A percentile compares a stretch with the other conserved stretches of the same genome.
These are phyloP conservation scores for Trichoderma simmonsii DNA, from an alignment of 2,329 filamentous ascomycete species.

Conservation along the genomic window DNA sequence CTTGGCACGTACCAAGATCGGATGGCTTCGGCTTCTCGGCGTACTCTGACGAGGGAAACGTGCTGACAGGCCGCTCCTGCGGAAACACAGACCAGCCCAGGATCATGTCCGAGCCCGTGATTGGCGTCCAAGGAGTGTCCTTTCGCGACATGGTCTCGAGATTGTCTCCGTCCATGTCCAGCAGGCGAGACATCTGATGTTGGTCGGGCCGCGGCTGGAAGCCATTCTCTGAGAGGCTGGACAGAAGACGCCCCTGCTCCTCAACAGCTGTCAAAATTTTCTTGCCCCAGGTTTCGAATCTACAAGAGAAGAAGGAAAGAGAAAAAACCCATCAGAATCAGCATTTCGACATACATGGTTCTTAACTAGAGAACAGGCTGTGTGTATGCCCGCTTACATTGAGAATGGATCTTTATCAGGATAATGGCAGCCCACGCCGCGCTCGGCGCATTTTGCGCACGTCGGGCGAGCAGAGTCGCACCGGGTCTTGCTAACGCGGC, in stretches of 20 bases:
- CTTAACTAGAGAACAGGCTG: background rate
- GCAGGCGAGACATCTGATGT: background rate
- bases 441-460: conserved; percentile 3
- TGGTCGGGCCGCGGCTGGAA: background rate
- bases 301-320: background rate
- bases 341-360: background rate
- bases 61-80: background rate
- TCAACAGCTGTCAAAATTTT: conserved; percentile 1
- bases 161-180: background rate
- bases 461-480: conserved; percentile 4
- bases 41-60: background rate
- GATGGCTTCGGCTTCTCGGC: background rate
- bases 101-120: conserved; percentile 2
- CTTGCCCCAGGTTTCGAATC: conserved; percentile 12
- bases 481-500: conserved; percentile 3
- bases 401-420: conserved; percentile 9
- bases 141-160: background rate
- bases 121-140: conserved; percentile 1
- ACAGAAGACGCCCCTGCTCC: background rate
- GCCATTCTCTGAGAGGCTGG: background rate
- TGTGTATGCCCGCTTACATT: background rate
- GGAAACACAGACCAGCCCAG: conserved; percentile 4
- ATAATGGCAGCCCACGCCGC: background rate
- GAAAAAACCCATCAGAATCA: background rate
- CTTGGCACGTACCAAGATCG: background rate